These are phyloP conservation scores for Nowakowskiella sp. DNA, from an alignment of 192 early-diverging fungal species.

Conservation along the genomic window DNA sequence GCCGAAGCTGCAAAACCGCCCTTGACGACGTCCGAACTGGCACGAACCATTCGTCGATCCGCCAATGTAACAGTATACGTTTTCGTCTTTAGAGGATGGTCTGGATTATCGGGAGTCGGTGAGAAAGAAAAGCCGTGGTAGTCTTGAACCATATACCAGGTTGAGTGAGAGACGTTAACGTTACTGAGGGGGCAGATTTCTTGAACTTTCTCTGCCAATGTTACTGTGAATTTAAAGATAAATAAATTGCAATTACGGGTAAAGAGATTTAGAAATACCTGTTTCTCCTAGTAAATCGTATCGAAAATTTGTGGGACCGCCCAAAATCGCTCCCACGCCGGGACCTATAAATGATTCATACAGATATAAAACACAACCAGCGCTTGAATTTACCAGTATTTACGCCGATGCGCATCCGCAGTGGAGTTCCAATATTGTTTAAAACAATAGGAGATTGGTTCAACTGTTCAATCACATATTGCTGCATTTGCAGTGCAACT, in stretches of 20 bases:
- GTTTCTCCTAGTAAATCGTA: conserved; percentile 43
- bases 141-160: conserved; percentile 15
- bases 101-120: no score
- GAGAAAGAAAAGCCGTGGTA: conserved; percentile 33
- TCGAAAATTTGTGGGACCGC: conserved; percentile 43
- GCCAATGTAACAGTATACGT: no score
- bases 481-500: conserved; percentile 42
- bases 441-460: conserved; percentile 28
- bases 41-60: no score
- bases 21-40: no score
- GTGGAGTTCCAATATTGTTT: conserved; percentile 17
- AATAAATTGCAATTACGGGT: conserved; percentile 7
- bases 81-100: no score
- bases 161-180: conserved; percentile 29
- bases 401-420: conserved; percentile 43
- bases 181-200: conserved; percentile 27
- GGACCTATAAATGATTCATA: conserved; percentile 15
- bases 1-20: no score
- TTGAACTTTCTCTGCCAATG: conserved; percentile 38
- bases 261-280: conserved; percentile 13
- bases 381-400: conserved; percentile 19
- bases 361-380: background rate
- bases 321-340: conserved; percentile 40
- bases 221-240: conserved; percentile 7
- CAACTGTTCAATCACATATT: conserved; percentile 31